A percentile compares a stretch with the other conserved stretches of the same genome.
These are phyloP conservation scores for Rugiboletus extremiorientalis DNA, from an alignment of 1,284 basidiomycete genomes.

Conservation along the genomic window DNA sequence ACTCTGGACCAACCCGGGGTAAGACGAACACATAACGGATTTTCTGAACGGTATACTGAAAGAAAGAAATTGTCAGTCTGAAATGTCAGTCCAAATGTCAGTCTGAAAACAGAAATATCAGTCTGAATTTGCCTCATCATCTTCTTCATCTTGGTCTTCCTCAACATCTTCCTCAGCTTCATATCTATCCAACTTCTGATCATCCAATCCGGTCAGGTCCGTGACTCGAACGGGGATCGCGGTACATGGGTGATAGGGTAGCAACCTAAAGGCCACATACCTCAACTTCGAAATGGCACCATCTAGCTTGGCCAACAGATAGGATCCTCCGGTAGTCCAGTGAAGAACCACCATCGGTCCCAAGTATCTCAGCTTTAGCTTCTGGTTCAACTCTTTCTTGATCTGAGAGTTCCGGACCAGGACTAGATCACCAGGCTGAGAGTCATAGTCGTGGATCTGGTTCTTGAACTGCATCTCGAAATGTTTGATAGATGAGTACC, in stretches of 20 bases:
- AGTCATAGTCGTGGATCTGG: background rate
- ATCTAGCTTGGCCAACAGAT: background rate
- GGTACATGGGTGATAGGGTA: accelerated
- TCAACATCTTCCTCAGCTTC: background rate
- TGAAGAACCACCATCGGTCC: background rate
- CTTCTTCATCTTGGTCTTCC: background rate
- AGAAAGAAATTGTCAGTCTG: no score
- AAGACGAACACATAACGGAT: no score
- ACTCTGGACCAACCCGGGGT: no score
- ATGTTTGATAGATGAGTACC: background rate
- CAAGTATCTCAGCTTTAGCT: background rate
- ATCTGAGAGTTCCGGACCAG: background rate
- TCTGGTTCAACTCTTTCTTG: background rate
- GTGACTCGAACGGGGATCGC: background rate
- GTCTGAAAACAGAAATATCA: no score
- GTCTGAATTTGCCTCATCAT: no score
- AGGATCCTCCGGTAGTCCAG: background rate
- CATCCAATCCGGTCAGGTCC: background rate
- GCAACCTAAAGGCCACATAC: background rate
- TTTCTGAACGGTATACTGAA: no score
- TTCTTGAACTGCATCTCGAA: background rate
- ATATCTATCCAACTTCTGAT: background rate
- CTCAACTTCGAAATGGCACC: background rate
- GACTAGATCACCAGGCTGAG: background rate
- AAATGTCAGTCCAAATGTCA: no score